Conservation (phyloP, 768 basidiomycete genomes). For the Asterophora parasitica region DNA sequence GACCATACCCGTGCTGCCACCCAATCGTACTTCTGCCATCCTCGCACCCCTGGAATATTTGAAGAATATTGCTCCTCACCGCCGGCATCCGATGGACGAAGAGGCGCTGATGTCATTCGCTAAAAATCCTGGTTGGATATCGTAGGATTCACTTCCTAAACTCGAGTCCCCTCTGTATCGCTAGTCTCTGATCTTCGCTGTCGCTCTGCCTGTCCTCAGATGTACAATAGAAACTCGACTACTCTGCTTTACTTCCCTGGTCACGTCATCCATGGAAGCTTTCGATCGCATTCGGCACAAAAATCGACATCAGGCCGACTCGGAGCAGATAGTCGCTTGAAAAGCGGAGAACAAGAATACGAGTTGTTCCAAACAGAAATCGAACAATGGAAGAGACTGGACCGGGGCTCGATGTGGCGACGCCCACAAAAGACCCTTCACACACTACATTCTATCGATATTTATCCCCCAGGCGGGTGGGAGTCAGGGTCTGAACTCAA, state of each 20-base stretch:
- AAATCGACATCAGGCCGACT: not conserved
- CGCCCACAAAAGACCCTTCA: not conserved
- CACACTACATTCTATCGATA: not conserved
- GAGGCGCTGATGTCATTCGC: slow-evolving; percentile 61
- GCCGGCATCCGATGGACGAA: slow-evolving; percentile 69
- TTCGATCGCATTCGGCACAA: not conserved
- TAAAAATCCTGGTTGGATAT: slow-evolving; percentile 14
- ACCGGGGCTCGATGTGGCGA: not conserved
- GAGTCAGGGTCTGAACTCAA: too few species aligned
- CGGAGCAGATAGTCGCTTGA: not conserved
- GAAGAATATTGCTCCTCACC: slow-evolving; percentile 51
- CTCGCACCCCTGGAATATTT: slow-evolving; percentile 66
- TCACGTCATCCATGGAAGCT: not conserved
- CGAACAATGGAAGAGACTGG: not conserved
- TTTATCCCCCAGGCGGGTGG: not conserved
- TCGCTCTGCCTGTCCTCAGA: not conserved
- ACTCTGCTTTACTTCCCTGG: too few species aligned
- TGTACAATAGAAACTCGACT: not conserved
- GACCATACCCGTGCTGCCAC: not conserved
- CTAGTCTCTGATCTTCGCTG: not conserved
- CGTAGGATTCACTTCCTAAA: not conserved
- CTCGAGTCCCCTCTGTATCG: not conserved
- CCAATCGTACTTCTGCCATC: slow-evolving; percentile 15
- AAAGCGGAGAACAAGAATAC: not conserved
- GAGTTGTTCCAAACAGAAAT: not conserved